Conservation (phyloP, 2,329 filamentous ascomycete species). For the Botrytis porri region DNA sequence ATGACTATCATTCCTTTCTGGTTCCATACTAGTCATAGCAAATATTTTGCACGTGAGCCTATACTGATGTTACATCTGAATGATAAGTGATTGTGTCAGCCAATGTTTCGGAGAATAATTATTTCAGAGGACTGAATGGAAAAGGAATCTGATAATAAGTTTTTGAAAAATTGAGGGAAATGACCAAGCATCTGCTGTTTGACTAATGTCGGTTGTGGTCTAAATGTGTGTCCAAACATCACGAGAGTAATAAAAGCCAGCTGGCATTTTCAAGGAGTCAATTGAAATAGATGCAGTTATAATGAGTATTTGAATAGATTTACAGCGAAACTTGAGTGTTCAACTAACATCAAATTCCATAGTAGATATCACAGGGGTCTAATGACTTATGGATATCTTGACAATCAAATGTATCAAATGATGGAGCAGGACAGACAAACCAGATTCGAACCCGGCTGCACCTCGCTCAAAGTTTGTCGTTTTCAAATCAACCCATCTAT, state of each 20-base stretch:
- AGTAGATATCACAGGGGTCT: background rate
- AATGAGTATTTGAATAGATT: background rate
- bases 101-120: background rate
- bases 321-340: background rate
- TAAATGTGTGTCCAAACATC: background rate
- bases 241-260: background rate
- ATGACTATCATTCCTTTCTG: background rate
- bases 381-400: background rate
- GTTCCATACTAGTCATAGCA: background rate
- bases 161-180: too few species aligned
- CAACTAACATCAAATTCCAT: background rate
- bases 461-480: background rate
- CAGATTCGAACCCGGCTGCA: background rate
- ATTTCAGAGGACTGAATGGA: background rate
- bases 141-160: background rate
- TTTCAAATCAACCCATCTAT: background rate
- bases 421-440: background rate
- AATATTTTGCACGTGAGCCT: background rate
- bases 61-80: background rate
- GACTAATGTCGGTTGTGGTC: background rate
- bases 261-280: background rate
- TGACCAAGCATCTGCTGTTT: background rate
- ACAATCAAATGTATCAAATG: fast-evolving
- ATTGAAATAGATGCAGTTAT: background rate
- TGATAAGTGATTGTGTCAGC: too few species aligned